Percentiles rank a stretch among this genome's conserved stretches.
These are phyloP conservation scores for Stagonosporopsis rhizophila DNA, from an alignment of 2,329 filamentous ascomycete species.

Conservation along the genomic window DNA sequence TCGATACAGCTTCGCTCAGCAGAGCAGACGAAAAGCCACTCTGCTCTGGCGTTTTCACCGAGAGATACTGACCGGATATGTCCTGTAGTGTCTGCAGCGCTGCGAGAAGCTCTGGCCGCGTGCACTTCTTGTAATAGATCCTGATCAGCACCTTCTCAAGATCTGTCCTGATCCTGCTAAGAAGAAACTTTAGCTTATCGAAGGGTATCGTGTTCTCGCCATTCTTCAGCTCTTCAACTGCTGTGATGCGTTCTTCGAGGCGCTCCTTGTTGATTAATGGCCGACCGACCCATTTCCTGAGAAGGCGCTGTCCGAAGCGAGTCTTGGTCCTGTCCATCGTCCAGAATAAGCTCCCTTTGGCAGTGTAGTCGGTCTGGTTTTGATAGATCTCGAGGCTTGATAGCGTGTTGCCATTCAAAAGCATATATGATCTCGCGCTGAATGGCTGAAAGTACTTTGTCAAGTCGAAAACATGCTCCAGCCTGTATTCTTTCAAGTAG, in stretches of 20 bases:
- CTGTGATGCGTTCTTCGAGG: constrained; percentile 79
- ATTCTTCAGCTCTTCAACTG: constrained; percentile 84
- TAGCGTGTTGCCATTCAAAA: constrained; percentile 92
- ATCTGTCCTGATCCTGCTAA: constrained; percentile 77
- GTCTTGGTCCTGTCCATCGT: constrained; percentile 91
- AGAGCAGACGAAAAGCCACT: constrained; percentile 75
- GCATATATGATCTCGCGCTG: constrained; percentile 91
- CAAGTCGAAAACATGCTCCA: constrained; percentile 94
- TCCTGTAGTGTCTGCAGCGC: constrained; percentile 85
- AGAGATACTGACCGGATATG: constrained; percentile 77
- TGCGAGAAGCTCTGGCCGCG: constrained; percentile 82
- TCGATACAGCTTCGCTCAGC: constrained; percentile 73
- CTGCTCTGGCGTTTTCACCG: constrained; percentile 69
- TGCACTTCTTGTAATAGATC: constrained; percentile 97
- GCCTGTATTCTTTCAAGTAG: constrained; percentile 87
- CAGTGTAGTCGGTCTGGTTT: constrained; percentile 85
- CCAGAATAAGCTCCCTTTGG: constrained; percentile 93
- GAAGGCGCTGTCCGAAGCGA: constrained; percentile 82
- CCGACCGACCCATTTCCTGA: constrained; percentile 94
- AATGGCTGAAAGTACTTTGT: constrained; percentile 98
- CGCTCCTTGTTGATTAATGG: constrained; percentile 78
- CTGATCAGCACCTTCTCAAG: constrained; percentile 92
- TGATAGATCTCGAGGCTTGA: constrained; percentile 95
- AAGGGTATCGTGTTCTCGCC: constrained; percentile 70
- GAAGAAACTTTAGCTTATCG: constrained; percentile 75